Base-by-base conservation (phyloP, 192 early-diverging fungal genomes). In the Backusella parvicylindrica region DNA sequence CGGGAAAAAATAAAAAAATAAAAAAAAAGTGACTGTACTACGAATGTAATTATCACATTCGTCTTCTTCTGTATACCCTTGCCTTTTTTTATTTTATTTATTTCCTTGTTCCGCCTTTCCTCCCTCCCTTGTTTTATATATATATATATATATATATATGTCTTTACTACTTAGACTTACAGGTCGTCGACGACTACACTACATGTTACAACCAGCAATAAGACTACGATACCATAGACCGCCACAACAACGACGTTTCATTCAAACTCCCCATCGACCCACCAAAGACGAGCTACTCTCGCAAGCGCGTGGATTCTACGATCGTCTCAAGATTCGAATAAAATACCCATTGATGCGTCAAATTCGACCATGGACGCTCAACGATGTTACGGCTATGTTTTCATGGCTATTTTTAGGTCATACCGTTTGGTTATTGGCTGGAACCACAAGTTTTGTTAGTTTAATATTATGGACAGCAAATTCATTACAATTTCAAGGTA, bases 351-450 rank as follows among this genome's bases (percentile, higher is more conserved):
- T 94, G 28, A 92, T 90, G 82, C 84, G 89, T 32, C 86, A 89
- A 67, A 90, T 90, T 76, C 86, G 91, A 6, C 91, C 91, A 0
- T 94, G 89, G 89, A 91, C 91, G 3, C 71, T 94, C 12, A 95
- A 99, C 78, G 96, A 99, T 75, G 86, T 96, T 64, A 89, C 95
- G 41, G 97, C 96, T 1, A 77, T 97, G 79, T 89, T 92, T 50
- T 92, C 93, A 4, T 99, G 96, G 96, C 81, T 95, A 6, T 90
- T 96, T 77, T 82, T 97, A 60, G 95, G 94, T 15, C 90, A 97
- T 65, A 89, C 91, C 6, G 83, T 95, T n/a, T 91, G 96, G 83
- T 74, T 97, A 31, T 76, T 99, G 13, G 86, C 92, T 3, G 95
- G 93, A 8, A 97, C 97, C 0, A 99, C 97, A 0, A 95, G 94